Evolutionary conservation across 805 yeast genomes (phyloP).

Genomic region (Saturnispora silvae): DNA sequence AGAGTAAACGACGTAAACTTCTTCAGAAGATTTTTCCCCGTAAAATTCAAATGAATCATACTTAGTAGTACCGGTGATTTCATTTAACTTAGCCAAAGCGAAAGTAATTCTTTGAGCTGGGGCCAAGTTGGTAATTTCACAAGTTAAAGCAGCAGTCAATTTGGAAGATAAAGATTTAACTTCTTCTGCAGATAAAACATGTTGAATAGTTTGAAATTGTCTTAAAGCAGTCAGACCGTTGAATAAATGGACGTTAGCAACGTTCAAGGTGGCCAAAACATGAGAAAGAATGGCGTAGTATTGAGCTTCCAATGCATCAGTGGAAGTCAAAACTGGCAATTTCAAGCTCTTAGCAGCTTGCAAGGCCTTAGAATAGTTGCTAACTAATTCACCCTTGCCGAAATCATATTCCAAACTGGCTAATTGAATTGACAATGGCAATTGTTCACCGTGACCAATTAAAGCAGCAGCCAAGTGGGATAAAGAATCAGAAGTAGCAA

Average conservation of each 20-base stretch:
- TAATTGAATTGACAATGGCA: conserved; percentile 61
- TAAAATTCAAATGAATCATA: conserved; percentile 58
- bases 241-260: conserved; percentile 61
- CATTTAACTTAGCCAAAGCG: conserved; percentile 42
- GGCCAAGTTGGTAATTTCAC: conserved; percentile 16
- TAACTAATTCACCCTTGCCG: conserved; percentile 38
- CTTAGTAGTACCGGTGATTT: conserved; percentile 34
- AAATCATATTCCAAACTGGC: conserved; percentile 68
- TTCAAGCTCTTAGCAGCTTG: conserved; percentile 52
- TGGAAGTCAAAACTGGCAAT: conserved; percentile 61
- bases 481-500: conserved; percentile 62
- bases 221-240: conserved; percentile 66
- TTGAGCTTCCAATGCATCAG: conserved; percentile 52
- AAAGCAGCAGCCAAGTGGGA: conserved; percentile 57
- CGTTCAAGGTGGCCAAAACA: conserved; percentile 50
- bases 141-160: conserved; percentile 25
- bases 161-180: conserved; percentile 30
- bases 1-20: conserved; percentile 78
- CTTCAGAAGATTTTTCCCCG: conserved; percentile 53
- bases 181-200: conserved; percentile 33
- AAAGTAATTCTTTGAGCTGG: conserved; percentile 29
- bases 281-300: conserved; percentile 54
- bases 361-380: conserved; percentile 55
- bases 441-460: conserved; percentile 26
- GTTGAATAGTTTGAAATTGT: conserved; percentile 36